Percentiles rank a stretch among this genome's conserved stretches.
Conservation (phyloP, 768 basidiomycete species). For the Cantharellus anzutake region DNA sequence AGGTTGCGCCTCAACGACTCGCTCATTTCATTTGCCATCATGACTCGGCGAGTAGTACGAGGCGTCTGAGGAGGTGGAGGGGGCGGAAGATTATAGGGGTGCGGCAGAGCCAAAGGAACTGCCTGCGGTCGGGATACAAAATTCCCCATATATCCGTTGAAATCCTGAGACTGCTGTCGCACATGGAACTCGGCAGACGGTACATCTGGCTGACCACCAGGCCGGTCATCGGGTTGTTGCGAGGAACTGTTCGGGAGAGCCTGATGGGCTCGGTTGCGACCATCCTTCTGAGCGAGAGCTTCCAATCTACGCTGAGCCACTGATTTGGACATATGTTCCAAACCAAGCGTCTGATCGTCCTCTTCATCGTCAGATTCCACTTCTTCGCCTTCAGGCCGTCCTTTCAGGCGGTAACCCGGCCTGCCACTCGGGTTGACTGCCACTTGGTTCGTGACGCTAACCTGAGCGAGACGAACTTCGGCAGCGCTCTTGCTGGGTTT, state of each 20-base stretch:
- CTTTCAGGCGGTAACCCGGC: slow-evolving; percentile 9
- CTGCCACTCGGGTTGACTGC: slow-evolving; percentile 2
- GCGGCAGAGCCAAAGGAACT: slow-evolving; percentile 11
- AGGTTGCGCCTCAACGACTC: slow-evolving; percentile 68
- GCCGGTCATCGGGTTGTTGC: background rate
- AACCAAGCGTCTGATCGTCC: slow-evolving; percentile 9
- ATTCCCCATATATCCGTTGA: background rate
- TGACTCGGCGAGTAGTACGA: slow-evolving; percentile 63
- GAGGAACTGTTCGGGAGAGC: background rate
- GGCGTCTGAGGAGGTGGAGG: slow-evolving; percentile 55
- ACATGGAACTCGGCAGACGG: background rate
- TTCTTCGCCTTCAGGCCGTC: slow-evolving; percentile 9
- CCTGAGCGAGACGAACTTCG: slow-evolving; percentile 24
- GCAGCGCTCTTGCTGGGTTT: slow-evolving; percentile 36
- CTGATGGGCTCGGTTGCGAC: slow-evolving; percentile 15
- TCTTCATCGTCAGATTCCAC: slow-evolving; percentile 11
- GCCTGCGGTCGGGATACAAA: slow-evolving; percentile 6
- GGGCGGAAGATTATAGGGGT: slow-evolving; percentile 58
- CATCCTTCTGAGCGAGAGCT: slow-evolving; percentile 1
- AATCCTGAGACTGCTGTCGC: background rate
- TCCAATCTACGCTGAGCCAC: slow-evolving; percentile 11
- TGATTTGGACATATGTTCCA: slow-evolving; percentile 8
- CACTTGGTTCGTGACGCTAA: slow-evolving; percentile 12
- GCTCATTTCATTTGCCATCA: slow-evolving; percentile 70
- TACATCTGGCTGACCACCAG: background rate